Percentiles rank a stretch among this genome's conserved stretches.
phyloP scores from a whole-genome alignment of 805 yeast species.

The Tetrapisispora namnaoensis region DNA sequence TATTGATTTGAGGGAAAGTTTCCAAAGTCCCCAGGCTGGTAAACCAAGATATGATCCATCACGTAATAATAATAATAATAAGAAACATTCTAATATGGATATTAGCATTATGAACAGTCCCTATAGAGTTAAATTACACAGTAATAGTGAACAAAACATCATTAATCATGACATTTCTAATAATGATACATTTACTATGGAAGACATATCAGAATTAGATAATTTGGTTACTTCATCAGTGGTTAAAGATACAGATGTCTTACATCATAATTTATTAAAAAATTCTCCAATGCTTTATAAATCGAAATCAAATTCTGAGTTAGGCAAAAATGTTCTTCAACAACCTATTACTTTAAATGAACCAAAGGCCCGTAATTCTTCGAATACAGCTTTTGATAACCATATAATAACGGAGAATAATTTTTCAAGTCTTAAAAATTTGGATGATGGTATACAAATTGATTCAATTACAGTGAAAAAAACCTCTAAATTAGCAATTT shows the following conservation, averaged over 20 bases:
- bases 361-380: neutral
- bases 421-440: neutral
- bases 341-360: conserved; percentile 2
- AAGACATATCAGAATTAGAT: conserved; percentile 18
- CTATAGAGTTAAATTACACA: neutral
- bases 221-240: conserved; percentile 23
- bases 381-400: neutral
- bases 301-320: conserved; percentile 14
- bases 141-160: neutral
- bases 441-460: neutral
- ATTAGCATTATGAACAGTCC: neutral
- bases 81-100: neutral
- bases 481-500: neutral
- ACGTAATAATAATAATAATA: neutral
- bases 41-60: neutral
- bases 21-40: conserved; percentile 2
- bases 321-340: neutral
- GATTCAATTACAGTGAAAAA: neutral
- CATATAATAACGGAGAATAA: neutral
- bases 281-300: conserved; percentile 19
- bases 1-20: neutral
- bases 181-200: conserved; percentile 10
- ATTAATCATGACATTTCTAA: neutral
- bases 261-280: conserved; percentile 10
- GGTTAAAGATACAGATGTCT: conserved; percentile 10